These are phyloP conservation scores for Carex littledalei DNA, from an alignment of 176 grass and related monocot genomes.

Conservation along the genomic window DNA sequence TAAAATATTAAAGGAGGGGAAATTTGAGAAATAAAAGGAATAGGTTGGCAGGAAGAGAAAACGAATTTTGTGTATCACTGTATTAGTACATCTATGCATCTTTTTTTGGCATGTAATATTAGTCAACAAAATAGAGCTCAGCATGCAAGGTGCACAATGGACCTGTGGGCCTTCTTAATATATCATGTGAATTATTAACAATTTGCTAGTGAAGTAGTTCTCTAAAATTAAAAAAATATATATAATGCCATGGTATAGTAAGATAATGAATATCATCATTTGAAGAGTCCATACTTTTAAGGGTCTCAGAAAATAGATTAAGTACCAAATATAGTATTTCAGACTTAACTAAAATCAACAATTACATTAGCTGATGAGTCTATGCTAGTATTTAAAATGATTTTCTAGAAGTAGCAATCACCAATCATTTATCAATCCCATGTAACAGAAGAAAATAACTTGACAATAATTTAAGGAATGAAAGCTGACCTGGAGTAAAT, in stretches of 20 bases:
- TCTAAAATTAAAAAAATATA: background rate
- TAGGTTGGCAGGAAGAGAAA: constrained; percentile 10
- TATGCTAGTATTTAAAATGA: background rate
- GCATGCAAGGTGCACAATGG: background rate
- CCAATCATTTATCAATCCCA: background rate
- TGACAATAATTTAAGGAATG: background rate
- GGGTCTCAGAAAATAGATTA: background rate
- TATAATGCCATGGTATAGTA: background rate
- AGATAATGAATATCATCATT: background rate
- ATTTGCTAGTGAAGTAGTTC: background rate
- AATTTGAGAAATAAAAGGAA: background rate
- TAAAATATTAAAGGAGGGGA: constrained; percentile 32
- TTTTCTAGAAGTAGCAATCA: background rate
- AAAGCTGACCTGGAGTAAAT: constrained; percentile 75
- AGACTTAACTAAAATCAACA: background rate
- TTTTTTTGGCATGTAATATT: background rate
- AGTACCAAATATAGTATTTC: background rate
- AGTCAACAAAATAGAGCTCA: background rate
- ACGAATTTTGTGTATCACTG: background rate
- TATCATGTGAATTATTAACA: background rate
- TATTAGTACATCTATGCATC: constrained; percentile 1
- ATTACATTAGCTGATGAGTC: background rate
- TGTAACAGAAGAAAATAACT: constrained; percentile 12
- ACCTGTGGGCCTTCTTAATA: background rate
- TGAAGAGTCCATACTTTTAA: background rate